Base-by-base conservation (phyloP, 306 rosid genomes). In the Cicer bijugum region DNA sequence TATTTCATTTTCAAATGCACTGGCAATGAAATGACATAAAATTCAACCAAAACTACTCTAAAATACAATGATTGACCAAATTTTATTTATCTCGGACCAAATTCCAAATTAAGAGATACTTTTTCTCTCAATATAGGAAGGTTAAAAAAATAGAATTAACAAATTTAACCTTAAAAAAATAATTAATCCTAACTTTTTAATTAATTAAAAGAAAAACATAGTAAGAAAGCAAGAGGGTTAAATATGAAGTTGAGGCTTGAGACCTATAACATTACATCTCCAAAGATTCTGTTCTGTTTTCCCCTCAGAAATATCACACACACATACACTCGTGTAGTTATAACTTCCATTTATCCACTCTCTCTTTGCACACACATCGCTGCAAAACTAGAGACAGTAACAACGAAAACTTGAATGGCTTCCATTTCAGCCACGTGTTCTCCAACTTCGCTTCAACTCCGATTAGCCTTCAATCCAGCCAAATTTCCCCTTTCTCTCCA, bases 401-500 rank as follows among this genome's bases (percentile, higher is more conserved):
- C 35, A 28, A 28, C 35, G 55, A 69, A 16, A 16, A 43, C 53
- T 71, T 64, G 11, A 69, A 90, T 90, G 97, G 92, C 97, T 63
- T 82, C 85, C 76, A 51, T 59, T 47, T 37, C 81, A 19, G 81
- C 90, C 9, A 81, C 96, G 10, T 90, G 87, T 74, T 85, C 88
- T 1, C 97, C 99, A 63, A 88, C 85, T 83, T 91, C 99, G 39
- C 99, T 85, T n/a, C 99, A 91, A 90, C 97, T 95, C 10, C 89
- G 96, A 55, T 78, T 86, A 39, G 96, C 96, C 71, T 71, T 90
- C 37, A 88, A 77, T 76, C 76, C 60, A 37, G 51, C 84, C 40
- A 82, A 77, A 82, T 78, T 81, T 55, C 87, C 95, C 6, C 23
- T 76, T 8, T 6, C 53, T 69, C 75, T 75, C 11, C 89, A 84